phyloP scores from a whole-genome alignment of 768 basidiomycete genomes.

The Arthromyces matolae region DNA sequence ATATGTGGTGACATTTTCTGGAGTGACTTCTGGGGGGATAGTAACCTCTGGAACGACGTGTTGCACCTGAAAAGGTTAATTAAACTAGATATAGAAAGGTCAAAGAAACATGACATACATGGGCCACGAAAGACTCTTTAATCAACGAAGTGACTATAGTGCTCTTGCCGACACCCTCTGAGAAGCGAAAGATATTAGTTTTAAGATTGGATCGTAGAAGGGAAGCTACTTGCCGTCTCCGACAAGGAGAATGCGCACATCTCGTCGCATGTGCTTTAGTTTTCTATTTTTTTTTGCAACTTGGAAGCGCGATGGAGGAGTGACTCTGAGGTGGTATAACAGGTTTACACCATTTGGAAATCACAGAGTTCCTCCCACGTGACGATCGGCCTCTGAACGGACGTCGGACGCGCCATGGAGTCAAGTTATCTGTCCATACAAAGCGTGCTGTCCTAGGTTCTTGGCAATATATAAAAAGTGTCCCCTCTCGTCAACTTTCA shows the following conservation, averaged over 20 bases:
- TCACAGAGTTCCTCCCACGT: constrained; percentile 13
- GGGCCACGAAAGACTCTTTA: constrained; percentile 89
- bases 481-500: too few relatives aligned
- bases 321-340: too few relatives aligned
- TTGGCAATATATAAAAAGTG: constrained; percentile 4
- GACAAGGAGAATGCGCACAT: constrained; percentile 91
- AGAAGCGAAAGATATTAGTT: constrained; percentile 10
- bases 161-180: constrained; percentile 97
- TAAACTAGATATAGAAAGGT: constrained; percentile 1
- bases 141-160: constrained; percentile 96
- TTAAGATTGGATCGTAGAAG: constrained; percentile 10
- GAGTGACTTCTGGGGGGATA: constrained; percentile 95
- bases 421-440: constrained; percentile 1
- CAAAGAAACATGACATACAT: constrained; percentile 45
- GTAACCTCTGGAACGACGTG: constrained; percentile 96
- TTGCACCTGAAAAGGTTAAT: constrained; percentile 62
- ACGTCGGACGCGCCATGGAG: background rate
- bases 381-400: constrained; percentile 6
- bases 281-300: constrained; percentile 9
- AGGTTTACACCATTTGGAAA: constrained; percentile 14
- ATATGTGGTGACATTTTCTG: constrained; percentile 96
- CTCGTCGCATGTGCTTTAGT: constrained; percentile 77
- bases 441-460: background rate
- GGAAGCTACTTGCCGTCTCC: constrained; percentile 73
- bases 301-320: constrained; percentile 6